Percentiles rank a stretch among this genome's conserved stretches.
phyloP scores from a whole-genome alignment of 495 filamentous ascomycete species.

The Penicillium odoratum region DNA sequence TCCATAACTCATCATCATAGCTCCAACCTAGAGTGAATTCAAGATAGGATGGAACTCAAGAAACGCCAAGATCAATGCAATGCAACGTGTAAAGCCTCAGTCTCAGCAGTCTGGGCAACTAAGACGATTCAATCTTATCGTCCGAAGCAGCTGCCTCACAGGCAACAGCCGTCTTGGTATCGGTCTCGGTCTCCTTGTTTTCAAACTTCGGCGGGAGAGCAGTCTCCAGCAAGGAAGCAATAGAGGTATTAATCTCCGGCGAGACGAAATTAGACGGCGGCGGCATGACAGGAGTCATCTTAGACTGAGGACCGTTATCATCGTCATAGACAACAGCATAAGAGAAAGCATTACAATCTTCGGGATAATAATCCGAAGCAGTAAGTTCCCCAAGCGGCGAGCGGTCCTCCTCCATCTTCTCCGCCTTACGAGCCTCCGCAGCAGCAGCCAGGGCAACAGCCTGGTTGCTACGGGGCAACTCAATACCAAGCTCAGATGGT shows the following conservation, averaged over 20 bases:
- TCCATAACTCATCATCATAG: constrained; percentile 11
- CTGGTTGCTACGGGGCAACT: constrained; percentile 28
- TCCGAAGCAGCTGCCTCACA: background rate
- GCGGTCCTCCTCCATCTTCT: constrained; percentile 57
- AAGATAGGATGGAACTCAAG: background rate
- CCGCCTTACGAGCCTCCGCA: constrained; percentile 31
- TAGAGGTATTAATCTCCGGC: constrained; percentile 22
- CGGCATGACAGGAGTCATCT: constrained; percentile 19
- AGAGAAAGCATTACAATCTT: constrained; percentile 62
- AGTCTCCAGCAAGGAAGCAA: constrained; percentile 34
- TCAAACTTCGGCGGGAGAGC: constrained; percentile 13
- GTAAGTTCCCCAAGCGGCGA: constrained; percentile 69
- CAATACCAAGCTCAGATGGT: constrained; percentile 36
- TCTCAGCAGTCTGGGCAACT: background rate
- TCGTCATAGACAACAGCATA: constrained; percentile 60
- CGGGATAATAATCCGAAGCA: constrained; percentile 69
- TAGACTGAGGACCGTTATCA: constrained; percentile 38
- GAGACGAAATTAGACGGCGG: constrained; percentile 9
- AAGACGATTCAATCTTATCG: constrained; percentile 8
- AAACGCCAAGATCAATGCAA: constrained; percentile 28
- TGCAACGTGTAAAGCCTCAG: constrained; percentile 1
- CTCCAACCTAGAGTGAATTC: background rate
- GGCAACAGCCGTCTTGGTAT: background rate
- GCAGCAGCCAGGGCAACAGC: constrained; percentile 29
- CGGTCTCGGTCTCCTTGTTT: background rate